Evolutionary conservation across 1,284 basidiomycete species (phyloP).

Genomic region (Erythrobasidium hasegawianum): DNA sequence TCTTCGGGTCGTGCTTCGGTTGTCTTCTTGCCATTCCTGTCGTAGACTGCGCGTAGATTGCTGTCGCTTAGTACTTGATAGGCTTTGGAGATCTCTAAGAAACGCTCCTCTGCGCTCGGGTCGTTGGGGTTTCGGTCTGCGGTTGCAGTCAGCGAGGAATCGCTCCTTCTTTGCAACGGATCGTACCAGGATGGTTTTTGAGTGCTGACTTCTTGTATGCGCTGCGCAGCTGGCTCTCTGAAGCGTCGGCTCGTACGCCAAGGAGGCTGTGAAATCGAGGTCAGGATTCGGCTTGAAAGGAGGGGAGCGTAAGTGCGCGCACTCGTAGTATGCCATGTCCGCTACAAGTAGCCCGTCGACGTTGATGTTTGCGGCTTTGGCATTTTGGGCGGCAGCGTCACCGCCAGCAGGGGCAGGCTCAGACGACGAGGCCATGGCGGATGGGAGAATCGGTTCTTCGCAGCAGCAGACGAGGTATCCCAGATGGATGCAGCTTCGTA

Average conservation of each 20-base stretch:
- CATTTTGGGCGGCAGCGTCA: not conserved
- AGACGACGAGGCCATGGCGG: no score
- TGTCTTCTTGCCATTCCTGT: constrained; percentile 62
- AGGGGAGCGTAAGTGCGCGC: not conserved
- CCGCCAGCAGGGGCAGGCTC: no score
- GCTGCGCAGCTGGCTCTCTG: constrained; percentile 21
- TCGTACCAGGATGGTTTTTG: constrained; percentile 53
- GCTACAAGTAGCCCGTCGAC: constrained; percentile 31
- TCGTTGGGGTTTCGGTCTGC: constrained; percentile 73
- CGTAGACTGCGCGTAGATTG: constrained; percentile 85
- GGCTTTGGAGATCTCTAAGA: constrained; percentile 82
- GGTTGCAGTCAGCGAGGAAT: not conserved
- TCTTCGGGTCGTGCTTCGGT: constrained; percentile 40
- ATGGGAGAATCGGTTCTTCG: no score
- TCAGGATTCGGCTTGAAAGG: not conserved
- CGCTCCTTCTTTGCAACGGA: no score
- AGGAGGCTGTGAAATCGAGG: constrained; percentile 4
- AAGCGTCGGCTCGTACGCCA: constrained; percentile 24
- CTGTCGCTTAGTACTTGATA: constrained; percentile 47
- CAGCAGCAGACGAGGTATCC: no score
- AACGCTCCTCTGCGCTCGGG: constrained; percentile 36
- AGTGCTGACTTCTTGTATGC: constrained; percentile 90
- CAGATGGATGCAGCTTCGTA: no score
- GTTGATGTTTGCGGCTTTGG: constrained; percentile 9
- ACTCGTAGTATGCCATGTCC: constrained; percentile 36